Conservation (phyloP, 208 protist genomes). For the Leptomonas seymouri region DNA sequence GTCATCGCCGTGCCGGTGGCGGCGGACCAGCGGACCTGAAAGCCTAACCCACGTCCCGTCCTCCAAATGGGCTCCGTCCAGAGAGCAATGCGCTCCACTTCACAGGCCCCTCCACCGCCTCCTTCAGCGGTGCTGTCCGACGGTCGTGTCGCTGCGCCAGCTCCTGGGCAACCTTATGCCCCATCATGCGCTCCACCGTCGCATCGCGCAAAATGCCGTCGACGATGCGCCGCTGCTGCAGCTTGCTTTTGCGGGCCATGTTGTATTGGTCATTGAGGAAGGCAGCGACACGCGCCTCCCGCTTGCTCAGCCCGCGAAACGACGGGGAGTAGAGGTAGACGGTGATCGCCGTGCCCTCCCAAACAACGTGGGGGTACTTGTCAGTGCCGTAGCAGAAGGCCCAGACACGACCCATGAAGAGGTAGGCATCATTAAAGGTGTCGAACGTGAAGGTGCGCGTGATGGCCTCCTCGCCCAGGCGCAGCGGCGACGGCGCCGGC, state of each 20-base stretch:
- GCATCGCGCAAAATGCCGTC: constrained; percentile 32
- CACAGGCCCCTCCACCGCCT: constrained; percentile 34
- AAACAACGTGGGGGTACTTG: constrained; percentile 78
- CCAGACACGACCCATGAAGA: constrained; percentile 84
- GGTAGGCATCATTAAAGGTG: constrained; percentile 67
- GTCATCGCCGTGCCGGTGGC: too few species aligned
- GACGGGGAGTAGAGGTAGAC: constrained; percentile 86
- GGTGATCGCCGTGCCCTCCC: constrained; percentile 61
- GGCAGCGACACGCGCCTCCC: constrained; percentile 79
- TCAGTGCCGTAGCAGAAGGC: constrained; percentile 87
- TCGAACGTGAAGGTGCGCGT: constrained; percentile 69
- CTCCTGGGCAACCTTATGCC: constrained; percentile 30
- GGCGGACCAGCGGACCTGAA: too few species aligned
- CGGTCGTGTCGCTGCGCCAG: constrained; percentile 44
- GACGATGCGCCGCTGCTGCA: constrained; percentile 47
- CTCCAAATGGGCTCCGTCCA: not conserved
- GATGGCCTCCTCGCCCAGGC: constrained; percentile 71
- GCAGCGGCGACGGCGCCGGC: constrained; percentile 25
- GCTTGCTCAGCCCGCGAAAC: constrained; percentile 79
- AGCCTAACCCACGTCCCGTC: too few species aligned
- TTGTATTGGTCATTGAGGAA: constrained; percentile 90
- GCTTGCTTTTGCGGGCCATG: constrained; percentile 78
- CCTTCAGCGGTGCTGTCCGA: constrained; percentile 47
- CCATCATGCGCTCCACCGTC: constrained; percentile 54
- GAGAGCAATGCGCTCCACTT: constrained; percentile 34